Evolutionary conservation across 441 rosid species (phyloP), one percentile per base, ranked within the genome.

Genomic region (Bocquillonia castaneifolia): DNA sequence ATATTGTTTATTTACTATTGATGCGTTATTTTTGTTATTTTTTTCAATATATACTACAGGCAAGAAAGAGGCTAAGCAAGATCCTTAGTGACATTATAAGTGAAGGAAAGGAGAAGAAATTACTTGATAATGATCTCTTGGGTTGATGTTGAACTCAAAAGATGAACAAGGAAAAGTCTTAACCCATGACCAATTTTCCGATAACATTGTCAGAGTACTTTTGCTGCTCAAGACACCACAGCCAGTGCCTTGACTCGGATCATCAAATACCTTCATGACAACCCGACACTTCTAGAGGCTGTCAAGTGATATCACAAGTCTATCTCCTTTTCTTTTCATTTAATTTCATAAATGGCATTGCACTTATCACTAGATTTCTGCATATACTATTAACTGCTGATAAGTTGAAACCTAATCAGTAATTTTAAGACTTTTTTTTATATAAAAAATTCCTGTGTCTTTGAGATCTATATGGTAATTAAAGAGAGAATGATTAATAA

Each of bases 151-250:
- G 72, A 80, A 84, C 76, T 84, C 81, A 39, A 78, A 80, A 69
- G 82, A 80, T 58, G 84, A 81, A 54, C 74, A 62, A 2, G 86
- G 85, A 29, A 65, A 69, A 42, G 78, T 70, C 3, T 39, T 81
- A 15, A 80, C 63, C 0, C 72, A 80, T 15, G 90, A 84, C 37
- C 83, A 85, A 53, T 80, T 86, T 28, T 78, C 87, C 15, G 95
- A 88, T 55, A 88, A 86, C 84, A 81, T 85, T 32, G 84, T 88
- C 5, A 92, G 95, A 64, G 87, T 78, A 54, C 82, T 88, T 88
- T 88, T 53, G 95, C 95, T 4, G 92, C 95, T 62, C 90, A 86
- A 64, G 87, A 86, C 72, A 88, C 91, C 17, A 88, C 91, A 0
- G 89, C 94, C 2, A 86, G 88, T 59, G 82, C 76, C 75, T 68